phyloP scores from a whole-genome alignment of 2,329 filamentous ascomycete species.

The Sphaerulina populicola region DNA sequence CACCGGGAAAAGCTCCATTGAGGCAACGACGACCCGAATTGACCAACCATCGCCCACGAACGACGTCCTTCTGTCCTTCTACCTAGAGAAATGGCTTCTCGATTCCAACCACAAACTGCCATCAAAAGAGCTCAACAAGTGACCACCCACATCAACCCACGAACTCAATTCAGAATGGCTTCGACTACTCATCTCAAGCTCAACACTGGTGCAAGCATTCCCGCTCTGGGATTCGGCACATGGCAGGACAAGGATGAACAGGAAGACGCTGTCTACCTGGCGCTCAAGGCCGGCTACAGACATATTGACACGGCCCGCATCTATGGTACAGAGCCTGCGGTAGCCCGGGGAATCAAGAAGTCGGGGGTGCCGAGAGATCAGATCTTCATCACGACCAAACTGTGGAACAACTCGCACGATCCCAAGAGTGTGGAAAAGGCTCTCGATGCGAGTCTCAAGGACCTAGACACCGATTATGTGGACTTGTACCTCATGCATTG shows the following conservation, averaged over 20 bases:
- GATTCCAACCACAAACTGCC: conserved; percentile 4
- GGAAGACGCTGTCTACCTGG: conserved; percentile 40
- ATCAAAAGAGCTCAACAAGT: conserved; percentile 16
- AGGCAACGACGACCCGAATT: too few species aligned
- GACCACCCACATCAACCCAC: conserved; percentile 9
- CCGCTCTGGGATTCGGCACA: conserved; percentile 42
- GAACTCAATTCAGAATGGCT: conserved; percentile 25
- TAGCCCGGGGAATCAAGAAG: conserved; percentile 56
- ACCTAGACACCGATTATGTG: conserved; percentile 57
- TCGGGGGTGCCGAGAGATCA: conserved; percentile 56
- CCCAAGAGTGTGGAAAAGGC: conserved; percentile 55
- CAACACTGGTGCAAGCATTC: conserved; percentile 34
- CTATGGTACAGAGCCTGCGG: conserved; percentile 54
- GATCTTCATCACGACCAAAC: conserved; percentile 56
- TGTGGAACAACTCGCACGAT: conserved; percentile 51
- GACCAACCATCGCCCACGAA: too few species aligned
- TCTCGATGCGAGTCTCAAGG: conserved; percentile 51
- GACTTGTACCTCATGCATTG: conserved; percentile 65
- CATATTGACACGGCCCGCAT: conserved; percentile 45
- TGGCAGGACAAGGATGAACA: conserved; percentile 48
- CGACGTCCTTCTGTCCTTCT: too few species aligned
- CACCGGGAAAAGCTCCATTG: too few species aligned
- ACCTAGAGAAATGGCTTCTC: background rate
- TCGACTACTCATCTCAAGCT: conserved; percentile 30
- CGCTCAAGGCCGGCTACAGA: conserved; percentile 46